Base-by-base conservation (phyloP, 352 stramenopile genomes). In the Globisporangium irregulare region DNA sequence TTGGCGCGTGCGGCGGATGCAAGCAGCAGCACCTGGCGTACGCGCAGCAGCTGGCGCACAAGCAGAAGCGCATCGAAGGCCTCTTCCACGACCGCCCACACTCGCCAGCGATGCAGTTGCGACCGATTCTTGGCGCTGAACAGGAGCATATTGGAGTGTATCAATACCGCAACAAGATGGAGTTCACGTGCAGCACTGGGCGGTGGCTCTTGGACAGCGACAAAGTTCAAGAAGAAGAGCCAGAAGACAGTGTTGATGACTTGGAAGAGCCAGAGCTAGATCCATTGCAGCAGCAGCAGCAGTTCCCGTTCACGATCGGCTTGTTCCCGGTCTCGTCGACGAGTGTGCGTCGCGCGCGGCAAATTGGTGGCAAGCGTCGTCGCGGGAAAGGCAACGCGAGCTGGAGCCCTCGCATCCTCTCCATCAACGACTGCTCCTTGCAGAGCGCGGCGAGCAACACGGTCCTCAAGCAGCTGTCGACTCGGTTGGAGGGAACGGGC, bases 151-250 rank as follows among this genome's bases (percentile, higher is more conserved):
- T 8, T 24, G 64, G 46, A 3, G 54, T 78, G 10, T 86, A 82
- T 55, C 64, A 79, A 43, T 94, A 94, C 68, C 82, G 86, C 63
- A 94, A 92, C 76, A 94, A 94, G 67, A 92, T 90, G 76, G 86
- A 94, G 68, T 94, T 94, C 64, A 92, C 86, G 8, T 92, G 84
- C 63, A 92, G 81, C 64, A 86, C 84, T 3, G 81, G 81, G n/a
- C 82, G 84, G 0, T 92, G 86, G 86, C 66, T 91, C 25, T 66
- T 91, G 27, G 67, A 80, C 4, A 73, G 65, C 18, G 82, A 93
- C 68, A 79, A 79, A 38, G 4, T 29, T 14, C 48, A 38, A 12
- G 54, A 71, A 18, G 41, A 66, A 6, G 53, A 63, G 38, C 14
- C 32, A 7, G 20, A 65, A 15, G 27, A 25, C 4, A 24, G 53